Base-by-base conservation (phyloP, 768 basidiomycete species). In the Boletus edulis region DNA sequence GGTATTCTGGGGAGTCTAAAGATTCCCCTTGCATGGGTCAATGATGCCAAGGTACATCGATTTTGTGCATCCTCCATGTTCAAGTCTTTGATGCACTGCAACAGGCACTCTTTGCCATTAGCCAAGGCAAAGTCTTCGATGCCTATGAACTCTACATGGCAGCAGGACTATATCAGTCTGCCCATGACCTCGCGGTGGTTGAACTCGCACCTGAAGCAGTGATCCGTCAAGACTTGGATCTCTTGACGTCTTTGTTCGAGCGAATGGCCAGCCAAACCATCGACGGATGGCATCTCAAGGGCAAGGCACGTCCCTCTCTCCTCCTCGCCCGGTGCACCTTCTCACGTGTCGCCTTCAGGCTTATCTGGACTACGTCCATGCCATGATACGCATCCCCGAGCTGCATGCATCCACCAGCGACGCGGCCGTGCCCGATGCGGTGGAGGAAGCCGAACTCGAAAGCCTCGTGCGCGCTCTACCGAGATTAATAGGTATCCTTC, bases 131-230 rank as follows among this genome's bases (percentile, higher is more conserved):
- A 32, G 62, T 87, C 3, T 93, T 80, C 66, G 76, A 79, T 1
- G 93, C 92, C 17, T 97, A 91, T 67, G 82, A 91, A 44, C 74
- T 87, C 24, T 89, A 89, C 67, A 73, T 91, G 46, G 67, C 81
- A 27, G 92, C 92, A 3, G 83, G 83, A 18, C 68, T 84, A 34
- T 87, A 84, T 58, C 79, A 85, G 54, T 72, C 82, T 5, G 94
- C 96, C 1, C 94, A 97, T 66, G 81, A 85, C 46, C 76, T 98
- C 41, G 90, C 91, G n/a, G 78, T 95, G 31, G 71, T 78, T n/a
- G 86, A 94, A 56, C 81, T 99, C 9, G 91, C 89, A 7, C 91
- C 93, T 1, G 96, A 98, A 59, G 91, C 88, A 0, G 77, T 97
- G 51, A 78, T 98, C 31, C 61, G 75, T 20, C 68, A 76, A 41